Conservation (phyloP, 2,329 filamentous ascomycete species). For the Colletotrichum melonis region DNA sequence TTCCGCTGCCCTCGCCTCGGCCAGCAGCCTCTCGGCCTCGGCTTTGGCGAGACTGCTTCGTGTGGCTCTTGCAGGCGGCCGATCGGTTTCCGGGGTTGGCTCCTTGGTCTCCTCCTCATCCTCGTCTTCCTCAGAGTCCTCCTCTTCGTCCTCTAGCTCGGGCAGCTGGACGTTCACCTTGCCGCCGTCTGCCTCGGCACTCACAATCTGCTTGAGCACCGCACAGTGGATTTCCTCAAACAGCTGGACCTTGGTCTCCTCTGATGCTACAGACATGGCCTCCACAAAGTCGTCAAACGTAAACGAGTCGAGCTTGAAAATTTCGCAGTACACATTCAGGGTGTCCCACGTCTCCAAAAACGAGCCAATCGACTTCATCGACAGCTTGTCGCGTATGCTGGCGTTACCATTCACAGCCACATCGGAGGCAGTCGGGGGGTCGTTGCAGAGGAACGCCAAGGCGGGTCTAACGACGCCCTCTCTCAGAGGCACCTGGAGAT, state of each 20-base stretch:
- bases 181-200: conserved; percentile 78
- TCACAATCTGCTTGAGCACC: conserved; percentile 87
- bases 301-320: conserved; percentile 94
- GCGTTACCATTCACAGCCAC: conserved; percentile 41
- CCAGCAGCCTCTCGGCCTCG: conserved; percentile 76
- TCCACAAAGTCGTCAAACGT: conserved; percentile 97
- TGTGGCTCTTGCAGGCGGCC: conserved; percentile 77
- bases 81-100: conserved; percentile 77
- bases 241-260: conserved; percentile 82
- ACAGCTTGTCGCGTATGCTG: conserved; percentile 69
- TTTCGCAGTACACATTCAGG: conserved; percentile 96
- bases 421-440: conserved; percentile 65
- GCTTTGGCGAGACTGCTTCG: conserved; percentile 87
- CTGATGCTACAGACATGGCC: conserved; percentile 81
- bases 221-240: conserved; percentile 93
- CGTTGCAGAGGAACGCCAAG: conserved; percentile 80
- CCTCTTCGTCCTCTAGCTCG: conserved; percentile 77
- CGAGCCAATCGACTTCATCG: conserved; percentile 86
- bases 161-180: conserved; percentile 84
- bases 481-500: conserved; percentile 82
- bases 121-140: conserved; percentile 72
- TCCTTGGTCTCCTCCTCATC: conserved; percentile 66
- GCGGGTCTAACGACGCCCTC: conserved; percentile 76
- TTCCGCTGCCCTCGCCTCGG: conserved; percentile 67
- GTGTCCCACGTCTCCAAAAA: conserved; percentile 96